These are phyloP conservation scores for Rutidosis leptorrhynchoides DNA, from an alignment of 129 eudicot species.

Conservation along the genomic window DNA sequence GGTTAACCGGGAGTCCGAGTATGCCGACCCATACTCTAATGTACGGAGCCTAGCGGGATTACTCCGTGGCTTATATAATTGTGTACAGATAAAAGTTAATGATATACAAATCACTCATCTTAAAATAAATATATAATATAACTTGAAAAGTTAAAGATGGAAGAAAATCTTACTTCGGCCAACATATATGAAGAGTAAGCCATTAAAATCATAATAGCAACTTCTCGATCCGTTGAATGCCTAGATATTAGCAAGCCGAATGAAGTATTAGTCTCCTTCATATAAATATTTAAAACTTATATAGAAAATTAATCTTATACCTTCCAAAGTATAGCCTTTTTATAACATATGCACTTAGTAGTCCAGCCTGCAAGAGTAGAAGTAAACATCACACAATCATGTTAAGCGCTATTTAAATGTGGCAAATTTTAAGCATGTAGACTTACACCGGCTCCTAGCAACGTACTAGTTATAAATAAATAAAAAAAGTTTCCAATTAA, in stretches of 20 bases:
- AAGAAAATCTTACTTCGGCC: conserved; percentile 50
- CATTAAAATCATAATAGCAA: conserved; percentile 71
- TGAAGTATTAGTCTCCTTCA: conserved; percentile 11
- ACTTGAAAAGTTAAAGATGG: conserved; percentile 1
- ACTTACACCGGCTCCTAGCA: conserved; percentile 65
- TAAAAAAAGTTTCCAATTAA: conserved; percentile 64
- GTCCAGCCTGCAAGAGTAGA: conserved; percentile 58
- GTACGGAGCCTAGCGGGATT: too few species aligned
- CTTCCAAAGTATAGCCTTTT: conserved; percentile 84
- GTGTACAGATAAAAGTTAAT: too few species aligned
- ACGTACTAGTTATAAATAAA: conserved; percentile 62
- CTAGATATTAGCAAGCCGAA: conserved; percentile 32
- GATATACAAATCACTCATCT: too few species aligned
- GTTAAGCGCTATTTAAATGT: conserved; percentile 2
- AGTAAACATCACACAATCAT: conserved; percentile 17
- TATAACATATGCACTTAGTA: conserved; percentile 75
- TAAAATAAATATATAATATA: neutral
- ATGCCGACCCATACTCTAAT: too few species aligned
- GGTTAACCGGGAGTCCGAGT: too few species aligned
- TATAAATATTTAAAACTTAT: neutral
- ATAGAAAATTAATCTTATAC: conserved; percentile 39
- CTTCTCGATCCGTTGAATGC: conserved; percentile 74
- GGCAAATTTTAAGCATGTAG: conserved; percentile 18
- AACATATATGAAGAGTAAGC: conserved; percentile 64
- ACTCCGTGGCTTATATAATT: too few species aligned